phyloP scores from a whole-genome alignment of 108 stramenopile genomes.

The Bacterosira constricta region DNA sequence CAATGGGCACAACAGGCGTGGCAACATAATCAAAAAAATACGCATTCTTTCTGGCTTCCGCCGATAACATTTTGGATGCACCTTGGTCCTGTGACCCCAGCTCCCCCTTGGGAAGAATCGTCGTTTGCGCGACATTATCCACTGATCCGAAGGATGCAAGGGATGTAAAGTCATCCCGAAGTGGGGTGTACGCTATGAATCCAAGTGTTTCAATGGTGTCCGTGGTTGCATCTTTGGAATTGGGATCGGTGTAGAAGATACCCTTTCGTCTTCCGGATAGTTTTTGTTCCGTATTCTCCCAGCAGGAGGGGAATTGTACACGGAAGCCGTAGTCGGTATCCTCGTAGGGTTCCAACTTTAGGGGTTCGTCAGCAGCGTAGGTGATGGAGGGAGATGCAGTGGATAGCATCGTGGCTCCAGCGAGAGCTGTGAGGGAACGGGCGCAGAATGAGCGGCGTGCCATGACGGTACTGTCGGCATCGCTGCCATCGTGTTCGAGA shows the following conservation, averaged over 20 bases:
- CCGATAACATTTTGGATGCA: slow-evolving; percentile 61
- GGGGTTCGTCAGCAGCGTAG: background rate
- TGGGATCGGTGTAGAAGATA: slow-evolving; percentile 50
- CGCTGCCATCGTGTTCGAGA: background rate
- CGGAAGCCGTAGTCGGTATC: slow-evolving; percentile 62
- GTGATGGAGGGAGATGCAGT: background rate
- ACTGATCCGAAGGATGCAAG: slow-evolving; percentile 73
- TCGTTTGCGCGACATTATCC: slow-evolving; percentile 75
- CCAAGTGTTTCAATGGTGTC: slow-evolving; percentile 52
- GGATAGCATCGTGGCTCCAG: background rate
- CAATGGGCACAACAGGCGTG: slow-evolving; percentile 24
- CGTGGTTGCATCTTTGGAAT: slow-evolving; percentile 32
- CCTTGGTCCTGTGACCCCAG: slow-evolving; percentile 55
- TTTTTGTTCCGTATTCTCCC: slow-evolving; percentile 57
- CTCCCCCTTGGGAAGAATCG: slow-evolving; percentile 81
- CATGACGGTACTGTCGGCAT: background rate
- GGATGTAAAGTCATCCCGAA: slow-evolving; percentile 80
- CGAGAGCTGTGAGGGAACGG: background rate
- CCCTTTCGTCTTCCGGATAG: slow-evolving; percentile 74
- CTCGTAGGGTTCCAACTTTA: slow-evolving; percentile 36
- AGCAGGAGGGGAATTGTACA: slow-evolving; percentile 54
- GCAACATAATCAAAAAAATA: slow-evolving; percentile 75
- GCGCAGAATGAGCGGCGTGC: background rate
- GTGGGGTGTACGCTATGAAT: slow-evolving; percentile 82
- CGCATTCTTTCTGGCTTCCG: slow-evolving; percentile 64